Base-by-base conservation (phyloP, 805 yeast genomes). In the Candida ulmi region DNA sequence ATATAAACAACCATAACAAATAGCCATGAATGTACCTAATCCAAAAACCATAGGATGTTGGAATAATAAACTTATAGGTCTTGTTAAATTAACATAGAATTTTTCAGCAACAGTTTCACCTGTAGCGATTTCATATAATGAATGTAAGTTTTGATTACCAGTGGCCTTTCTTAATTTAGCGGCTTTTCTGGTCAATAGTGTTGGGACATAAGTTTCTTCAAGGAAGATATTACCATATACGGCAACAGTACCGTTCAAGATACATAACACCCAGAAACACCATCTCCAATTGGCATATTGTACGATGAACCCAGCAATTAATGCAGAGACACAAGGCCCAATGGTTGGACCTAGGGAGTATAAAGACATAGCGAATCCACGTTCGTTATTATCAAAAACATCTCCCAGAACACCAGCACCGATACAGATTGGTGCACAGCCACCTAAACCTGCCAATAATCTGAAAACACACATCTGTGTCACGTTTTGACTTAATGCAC, bases 341-440 rank as follows among this genome's bases (percentile, higher is more conserved):
- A 80, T 53, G 11, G 70, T 60, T 31, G 79, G 74, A 35, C 70
- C 68, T 44, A 68, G 52, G 3, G 74, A 63, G 53, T 72, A 80
- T 8, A 74, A 58, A 2, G 82, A 76, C 65, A 80, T 62, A 1
- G 83, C 83, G 28, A 63, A 54, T 37, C 73, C 76, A 37, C 87
- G 66, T 26, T 72, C 66, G 35, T 63, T 54, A 43, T 72, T 74
- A 37, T 65, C 65, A 52, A 69, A 81, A 44, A 81, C 51, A 51
- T 82, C 88, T 16, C 83, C 78, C 31, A 82, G 60, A 8, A 77
- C 72, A 17, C 87, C 88, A 1, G 85, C 84, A 18, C 85, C 86
- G 8, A 80, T 80, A 34, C 80, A 76, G 28, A 81, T 61, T 2
- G 88, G 82, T 0, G 84, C 80, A 38, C 81, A 72, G 7, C 83